These are phyloP conservation scores for Aspergillus melleus DNA, from an alignment of 2,329 filamentous ascomycete genomes.

Conservation along the genomic window DNA sequence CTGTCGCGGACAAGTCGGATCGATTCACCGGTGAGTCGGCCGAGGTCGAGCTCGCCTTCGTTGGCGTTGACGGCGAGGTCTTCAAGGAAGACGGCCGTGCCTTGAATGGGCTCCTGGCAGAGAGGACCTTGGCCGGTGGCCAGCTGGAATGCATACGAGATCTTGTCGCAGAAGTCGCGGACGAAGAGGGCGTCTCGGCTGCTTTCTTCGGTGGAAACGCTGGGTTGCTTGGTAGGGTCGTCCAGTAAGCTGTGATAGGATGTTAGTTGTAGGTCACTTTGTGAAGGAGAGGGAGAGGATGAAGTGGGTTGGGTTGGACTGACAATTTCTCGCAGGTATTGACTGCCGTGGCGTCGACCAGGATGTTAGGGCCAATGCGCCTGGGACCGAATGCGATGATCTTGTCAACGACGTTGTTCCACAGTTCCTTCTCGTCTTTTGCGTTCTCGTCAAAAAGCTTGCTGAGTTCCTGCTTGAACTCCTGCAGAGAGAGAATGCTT, in stretches of 20 bases:
- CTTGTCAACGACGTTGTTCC: slow-evolving; percentile 73
- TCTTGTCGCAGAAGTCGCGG: slow-evolving; percentile 81
- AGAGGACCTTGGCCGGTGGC: slow-evolving; percentile 85
- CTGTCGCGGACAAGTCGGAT: slow-evolving; percentile 84
- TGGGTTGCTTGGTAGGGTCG: slow-evolving; percentile 32
- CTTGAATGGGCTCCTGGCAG: slow-evolving; percentile 90
- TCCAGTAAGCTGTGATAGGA: slow-evolving; percentile 38
- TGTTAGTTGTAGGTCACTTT: slow-evolving; percentile 8
- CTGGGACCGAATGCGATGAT: slow-evolving; percentile 90
- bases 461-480: slow-evolving; percentile 74
- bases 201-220: slow-evolving; percentile 24
- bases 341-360: slow-evolving; percentile 77
- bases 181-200: slow-evolving; percentile 40
- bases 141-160: slow-evolving; percentile 91
- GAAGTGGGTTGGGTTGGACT: slow-evolving; percentile 26
- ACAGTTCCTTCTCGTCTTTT: slow-evolving; percentile 72
- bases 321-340: slow-evolving; percentile 73
- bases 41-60: slow-evolving; percentile 59
- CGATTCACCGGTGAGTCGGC: slow-evolving; percentile 85
- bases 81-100: slow-evolving; percentile 87
- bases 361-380: slow-evolving; percentile 80
- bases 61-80: slow-evolving; percentile 65
- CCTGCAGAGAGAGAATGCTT: slow-evolving; percentile 66
- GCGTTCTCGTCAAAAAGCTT: slow-evolving; percentile 64
- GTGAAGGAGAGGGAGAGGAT: neutral